These are phyloP conservation scores for Terana coerulea DNA, from an alignment of 768 basidiomycete genomes.

Conservation along the genomic window DNA sequence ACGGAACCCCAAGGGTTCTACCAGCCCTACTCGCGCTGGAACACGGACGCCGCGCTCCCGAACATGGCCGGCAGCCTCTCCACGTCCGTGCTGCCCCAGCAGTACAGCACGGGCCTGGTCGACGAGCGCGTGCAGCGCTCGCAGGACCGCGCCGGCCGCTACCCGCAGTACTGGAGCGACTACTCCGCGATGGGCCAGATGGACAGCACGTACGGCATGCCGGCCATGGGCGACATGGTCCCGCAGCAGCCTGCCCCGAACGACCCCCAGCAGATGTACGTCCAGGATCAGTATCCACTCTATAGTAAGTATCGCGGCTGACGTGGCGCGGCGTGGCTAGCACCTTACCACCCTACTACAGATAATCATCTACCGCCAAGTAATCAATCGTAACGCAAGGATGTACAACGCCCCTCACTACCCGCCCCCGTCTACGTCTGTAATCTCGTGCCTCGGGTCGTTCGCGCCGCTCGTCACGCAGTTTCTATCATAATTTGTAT, in stretches of 20 bases:
- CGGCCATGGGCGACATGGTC: slow-evolving; percentile 23
- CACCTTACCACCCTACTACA: slow-evolving; percentile 6
- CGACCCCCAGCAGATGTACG: slow-evolving; percentile 21
- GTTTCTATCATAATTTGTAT: slow-evolving; percentile 1
- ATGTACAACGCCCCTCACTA: not conserved
- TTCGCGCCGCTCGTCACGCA: slow-evolving; percentile 1
- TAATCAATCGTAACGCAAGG: slow-evolving; percentile 7
- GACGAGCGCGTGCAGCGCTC: slow-evolving; percentile 39
- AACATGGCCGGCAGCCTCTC: slow-evolving; percentile 49
- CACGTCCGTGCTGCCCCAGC: slow-evolving; percentile 69
- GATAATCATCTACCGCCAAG: slow-evolving; percentile 15
- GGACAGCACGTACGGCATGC: slow-evolving; percentile 27
- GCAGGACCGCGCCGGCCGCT: slow-evolving; percentile 22
- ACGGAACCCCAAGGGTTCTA: slow-evolving; percentile 22
- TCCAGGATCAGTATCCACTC: slow-evolving; percentile 24
- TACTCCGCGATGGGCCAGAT: slow-evolving; percentile 30
- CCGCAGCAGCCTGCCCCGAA: slow-evolving; percentile 9
- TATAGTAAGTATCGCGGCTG: slow-evolving; percentile 20
- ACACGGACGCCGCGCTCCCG: slow-evolving; percentile 20
- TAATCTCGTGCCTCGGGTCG: slow-evolving; percentile 3
- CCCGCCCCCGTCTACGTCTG: not conserved
- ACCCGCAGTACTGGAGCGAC: slow-evolving; percentile 35
- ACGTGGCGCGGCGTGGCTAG: not conserved
- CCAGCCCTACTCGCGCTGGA: slow-evolving; percentile 46
- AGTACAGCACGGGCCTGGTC: slow-evolving; percentile 70